A percentile compares a stretch with the other conserved stretches of the same genome.
Conservation (phyloP, 495 filamentous ascomycete species). For the Beverwykella pulmonaria region DNA sequence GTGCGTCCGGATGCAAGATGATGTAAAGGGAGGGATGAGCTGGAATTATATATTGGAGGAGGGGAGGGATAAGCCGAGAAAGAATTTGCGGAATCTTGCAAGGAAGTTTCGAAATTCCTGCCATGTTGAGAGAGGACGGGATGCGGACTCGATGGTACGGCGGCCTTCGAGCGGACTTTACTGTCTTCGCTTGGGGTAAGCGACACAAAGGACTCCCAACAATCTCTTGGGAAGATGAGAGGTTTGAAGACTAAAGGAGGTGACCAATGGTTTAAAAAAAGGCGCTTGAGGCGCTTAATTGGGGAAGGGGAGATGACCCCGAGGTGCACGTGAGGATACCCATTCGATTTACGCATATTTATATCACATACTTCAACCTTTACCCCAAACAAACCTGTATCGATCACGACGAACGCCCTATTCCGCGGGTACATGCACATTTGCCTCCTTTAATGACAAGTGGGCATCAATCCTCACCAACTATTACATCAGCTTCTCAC, state of each 20-base stretch:
- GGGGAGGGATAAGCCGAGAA: background rate
- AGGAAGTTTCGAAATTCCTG: too few relatives aligned
- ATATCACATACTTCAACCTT: background rate
- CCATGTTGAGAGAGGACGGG: too few relatives aligned
- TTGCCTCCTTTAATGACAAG: background rate
- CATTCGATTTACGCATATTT: background rate
- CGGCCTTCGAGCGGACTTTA: too few relatives aligned
- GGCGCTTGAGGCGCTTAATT: background rate
- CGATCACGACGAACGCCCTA: background rate
- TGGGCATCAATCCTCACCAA: constrained; percentile 4
- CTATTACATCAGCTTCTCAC: background rate
- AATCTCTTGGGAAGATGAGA: too few relatives aligned
- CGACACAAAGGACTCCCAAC: too few relatives aligned
- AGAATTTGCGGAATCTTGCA: background rate
- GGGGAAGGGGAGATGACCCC: background rate
- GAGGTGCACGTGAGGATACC: constrained; percentile 1
- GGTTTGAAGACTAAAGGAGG: too few relatives aligned
- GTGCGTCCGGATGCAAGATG: background rate
- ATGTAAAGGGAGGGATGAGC: background rate
- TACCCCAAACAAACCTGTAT: background rate
- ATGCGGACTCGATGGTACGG: too few relatives aligned
- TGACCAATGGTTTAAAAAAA: too few relatives aligned
- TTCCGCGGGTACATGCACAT: background rate
- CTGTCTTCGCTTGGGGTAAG: too few relatives aligned
- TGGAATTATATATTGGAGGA: background rate